phyloP scores from a whole-genome alignment of 371 early-diverging fungal genomes.

The Choanephora cucurbitarum region DNA sequence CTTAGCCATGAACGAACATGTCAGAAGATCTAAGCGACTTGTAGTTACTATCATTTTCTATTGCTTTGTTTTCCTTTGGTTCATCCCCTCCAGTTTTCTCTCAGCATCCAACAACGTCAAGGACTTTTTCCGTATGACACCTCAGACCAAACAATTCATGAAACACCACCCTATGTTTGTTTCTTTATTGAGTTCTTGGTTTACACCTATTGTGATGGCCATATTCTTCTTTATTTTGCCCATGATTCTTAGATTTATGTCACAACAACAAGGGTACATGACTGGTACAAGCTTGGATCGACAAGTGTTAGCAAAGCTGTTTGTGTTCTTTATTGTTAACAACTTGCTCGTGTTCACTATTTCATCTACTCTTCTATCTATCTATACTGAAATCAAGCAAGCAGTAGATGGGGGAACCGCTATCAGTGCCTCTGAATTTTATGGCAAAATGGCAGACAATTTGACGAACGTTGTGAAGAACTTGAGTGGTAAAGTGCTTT shows the following conservation, averaged over 20 bases:
- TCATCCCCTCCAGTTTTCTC: conserved; percentile 66
- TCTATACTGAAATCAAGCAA: conserved; percentile 49
- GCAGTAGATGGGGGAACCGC: conserved; percentile 29
- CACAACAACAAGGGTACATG: conserved; percentile 75
- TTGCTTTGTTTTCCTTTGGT: conserved; percentile 66
- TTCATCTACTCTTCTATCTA: conserved; percentile 51
- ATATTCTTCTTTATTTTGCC: conserved; percentile 72
- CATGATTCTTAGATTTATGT: conserved; percentile 64
- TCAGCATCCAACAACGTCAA: conserved; percentile 63
- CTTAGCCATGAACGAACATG: conserved; percentile 57
- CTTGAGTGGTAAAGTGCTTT: conserved; percentile 25
- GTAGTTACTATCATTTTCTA: conserved; percentile 58
- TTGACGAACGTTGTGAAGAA: conserved; percentile 37
- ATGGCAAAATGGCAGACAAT: conserved; percentile 29
- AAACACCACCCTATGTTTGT: conserved; percentile 48
- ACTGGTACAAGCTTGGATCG: conserved; percentile 78
- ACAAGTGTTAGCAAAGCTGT: conserved; percentile 73
- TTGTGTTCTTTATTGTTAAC: conserved; percentile 75
- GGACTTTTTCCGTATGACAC: conserved; percentile 55
- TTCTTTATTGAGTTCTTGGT: conserved; percentile 64
- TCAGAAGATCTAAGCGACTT: conserved; percentile 60
- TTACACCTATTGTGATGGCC: conserved; percentile 74
- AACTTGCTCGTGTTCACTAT: conserved; percentile 69
- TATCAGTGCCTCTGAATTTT: conserved; percentile 25
- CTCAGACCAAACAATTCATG: conserved; percentile 54